Evolutionary conservation across 2,329 filamentous ascomycete species (phyloP).

Genomic region (Ceratocystis alfenasii): DNA sequence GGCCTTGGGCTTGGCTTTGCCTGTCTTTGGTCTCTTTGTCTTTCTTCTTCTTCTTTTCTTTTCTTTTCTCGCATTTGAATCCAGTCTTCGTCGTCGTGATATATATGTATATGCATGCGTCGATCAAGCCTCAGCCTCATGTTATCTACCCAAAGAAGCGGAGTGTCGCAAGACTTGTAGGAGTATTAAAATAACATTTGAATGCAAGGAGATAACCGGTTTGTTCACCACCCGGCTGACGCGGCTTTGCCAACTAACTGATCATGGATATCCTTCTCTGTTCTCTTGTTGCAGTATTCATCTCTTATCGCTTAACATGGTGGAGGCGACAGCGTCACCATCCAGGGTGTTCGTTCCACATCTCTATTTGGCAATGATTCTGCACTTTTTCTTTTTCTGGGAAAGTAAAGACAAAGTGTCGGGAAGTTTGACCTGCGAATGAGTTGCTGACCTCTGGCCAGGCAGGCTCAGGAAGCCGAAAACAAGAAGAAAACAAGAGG

Average conservation of each 20-base stretch:
- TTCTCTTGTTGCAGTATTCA: not conserved
- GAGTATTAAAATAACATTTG: not conserved
- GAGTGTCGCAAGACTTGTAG: not conserved
- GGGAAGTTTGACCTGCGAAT: not conserved
- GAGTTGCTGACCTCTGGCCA: not conserved
- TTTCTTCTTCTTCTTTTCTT: not conserved
- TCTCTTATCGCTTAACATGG: no score
- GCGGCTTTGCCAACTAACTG: not conserved
- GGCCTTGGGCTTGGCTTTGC: not conserved
- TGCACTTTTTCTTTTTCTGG: slow-evolving; percentile 6
- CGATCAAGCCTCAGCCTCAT: no score
- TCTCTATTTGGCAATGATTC: not conserved
- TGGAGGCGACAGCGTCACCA: not conserved
- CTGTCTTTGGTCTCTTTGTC: not conserved
- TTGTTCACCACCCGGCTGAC: not conserved
- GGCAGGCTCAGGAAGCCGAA: no score
- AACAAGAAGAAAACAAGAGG: not conserved
- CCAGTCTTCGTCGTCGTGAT: no score
- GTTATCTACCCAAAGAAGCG: no score
- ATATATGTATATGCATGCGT: no score
- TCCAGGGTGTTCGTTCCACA: not conserved
- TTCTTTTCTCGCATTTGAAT: not conserved
- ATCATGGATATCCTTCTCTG: not conserved
- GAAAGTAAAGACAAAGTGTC: not conserved
- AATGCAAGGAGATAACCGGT: slow-evolving; percentile 1